Evolutionary conservation across 306 rosid species (phyloP).

Genomic region (Casuarina equisetifolia): DNA sequence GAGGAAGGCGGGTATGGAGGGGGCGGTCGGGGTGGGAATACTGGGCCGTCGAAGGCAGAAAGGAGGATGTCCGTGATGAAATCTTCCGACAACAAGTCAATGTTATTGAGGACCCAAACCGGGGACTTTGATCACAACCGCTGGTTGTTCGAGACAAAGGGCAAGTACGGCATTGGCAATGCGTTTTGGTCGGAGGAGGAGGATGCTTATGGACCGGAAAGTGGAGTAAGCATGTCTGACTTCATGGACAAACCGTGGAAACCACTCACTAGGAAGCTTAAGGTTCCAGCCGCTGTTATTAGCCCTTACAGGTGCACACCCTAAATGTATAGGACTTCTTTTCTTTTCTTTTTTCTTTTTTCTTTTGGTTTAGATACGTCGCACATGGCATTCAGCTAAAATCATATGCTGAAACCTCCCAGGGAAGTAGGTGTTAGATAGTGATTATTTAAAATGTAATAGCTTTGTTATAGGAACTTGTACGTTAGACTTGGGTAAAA

Average conservation of each 20-base stretch:
- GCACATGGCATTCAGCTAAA: background rate
- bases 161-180: conserved; percentile 78
- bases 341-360: background rate
- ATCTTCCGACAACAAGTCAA: conserved; percentile 60
- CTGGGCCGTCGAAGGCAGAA: conserved; percentile 44
- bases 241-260: conserved; percentile 91
- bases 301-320: conserved; percentile 74
- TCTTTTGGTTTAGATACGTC: background rate
- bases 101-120: conserved; percentile 73
- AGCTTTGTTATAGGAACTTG: background rate
- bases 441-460: background rate
- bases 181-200: conserved; percentile 74
- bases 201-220: conserved; percentile 34
- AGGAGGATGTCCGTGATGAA: conserved; percentile 66
- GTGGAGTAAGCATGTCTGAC: conserved; percentile 63
- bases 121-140: conserved; percentile 86
- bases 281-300: conserved; percentile 51
- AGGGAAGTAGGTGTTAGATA: background rate
- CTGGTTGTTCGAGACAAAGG: conserved; percentile 83
- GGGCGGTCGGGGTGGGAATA: background rate
- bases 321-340: background rate
- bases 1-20: conserved; percentile 2
- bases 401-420: background rate
- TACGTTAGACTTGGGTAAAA: background rate
- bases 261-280: conserved; percentile 72